Evolutionary conservation across 805 yeast species (phyloP).

Genomic region (Candida odintsovae): DNA sequence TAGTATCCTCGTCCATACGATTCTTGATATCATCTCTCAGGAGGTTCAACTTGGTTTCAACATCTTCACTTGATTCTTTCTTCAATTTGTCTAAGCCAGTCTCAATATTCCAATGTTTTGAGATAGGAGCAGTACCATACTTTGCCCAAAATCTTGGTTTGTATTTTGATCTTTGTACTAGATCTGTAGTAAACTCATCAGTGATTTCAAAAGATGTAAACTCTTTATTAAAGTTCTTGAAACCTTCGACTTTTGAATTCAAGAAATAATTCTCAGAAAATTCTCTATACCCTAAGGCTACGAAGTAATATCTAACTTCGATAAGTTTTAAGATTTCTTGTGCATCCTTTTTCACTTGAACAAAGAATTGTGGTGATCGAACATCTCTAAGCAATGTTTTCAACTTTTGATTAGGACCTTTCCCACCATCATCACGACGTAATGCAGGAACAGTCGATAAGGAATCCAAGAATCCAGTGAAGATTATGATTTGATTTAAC

Average conservation of each 20-base stretch:
- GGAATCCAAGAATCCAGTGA: slow-evolving; percentile 1
- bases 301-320: slow-evolving; percentile 4
- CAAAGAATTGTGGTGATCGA: background rate
- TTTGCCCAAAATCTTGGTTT: slow-evolving; percentile 18
- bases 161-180: slow-evolving; percentile 4
- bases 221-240: slow-evolving; percentile 2
- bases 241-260: slow-evolving; percentile 6
- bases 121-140: slow-evolving; percentile 20
- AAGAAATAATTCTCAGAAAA: slow-evolving; percentile 5
- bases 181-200: slow-evolving; percentile 1
- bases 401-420: background rate
- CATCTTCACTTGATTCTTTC: slow-evolving; percentile 7
- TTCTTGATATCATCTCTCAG: slow-evolving; percentile 2
- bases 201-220: slow-evolving; percentile 2
- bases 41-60: slow-evolving; percentile 1
- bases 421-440: background rate
- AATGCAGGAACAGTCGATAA: background rate
- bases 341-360: slow-evolving; percentile 3
- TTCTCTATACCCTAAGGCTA: background rate
- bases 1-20: slow-evolving; percentile 2
- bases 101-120: slow-evolving; percentile 32
- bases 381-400: background rate
- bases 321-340: background rate
- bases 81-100: slow-evolving; percentile 34
- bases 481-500: slow-evolving; percentile 4